Conservation (phyloP, 257 asterid species). For the Verbascum thapsus region DNA sequence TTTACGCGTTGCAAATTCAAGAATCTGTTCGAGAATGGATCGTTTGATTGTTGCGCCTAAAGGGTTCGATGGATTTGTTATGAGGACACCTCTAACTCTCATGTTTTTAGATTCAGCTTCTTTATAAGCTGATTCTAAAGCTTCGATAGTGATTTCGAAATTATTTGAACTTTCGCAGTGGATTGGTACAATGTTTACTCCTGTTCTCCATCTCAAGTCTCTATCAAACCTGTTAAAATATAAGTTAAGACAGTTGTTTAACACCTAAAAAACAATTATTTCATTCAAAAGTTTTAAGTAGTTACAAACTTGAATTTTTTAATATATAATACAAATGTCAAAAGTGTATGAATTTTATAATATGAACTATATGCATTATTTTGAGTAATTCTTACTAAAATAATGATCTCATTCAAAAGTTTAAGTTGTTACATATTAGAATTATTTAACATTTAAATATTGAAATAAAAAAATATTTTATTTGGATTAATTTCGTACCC, state of each 20-base stretch:
- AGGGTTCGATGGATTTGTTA: conserved; percentile 61
- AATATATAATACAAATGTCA: no score
- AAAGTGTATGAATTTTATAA: no score
- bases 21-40: conserved; percentile 35
- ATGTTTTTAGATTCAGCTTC: conserved; percentile 39
- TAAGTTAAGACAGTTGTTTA: no score
- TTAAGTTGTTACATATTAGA: no score
- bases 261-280: no score
- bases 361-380: no score
- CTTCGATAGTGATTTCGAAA: conserved; percentile 43
- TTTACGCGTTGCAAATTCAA: conserved; percentile 35
- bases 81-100: conserved; percentile 41
- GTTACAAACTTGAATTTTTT: no score
- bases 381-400: no score
- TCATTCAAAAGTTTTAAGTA: no score
- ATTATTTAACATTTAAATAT: no score
- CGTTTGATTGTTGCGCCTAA: conserved; percentile 50
- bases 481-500: conserved; percentile 57
- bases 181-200: conserved; percentile 50
- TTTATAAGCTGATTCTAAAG: conserved; percentile 40
- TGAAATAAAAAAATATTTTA: no score
- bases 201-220: conserved; percentile 53
- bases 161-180: conserved; percentile 51
- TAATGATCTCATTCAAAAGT: no score
- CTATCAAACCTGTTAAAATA: conserved; percentile 39